Percentiles rank a stretch among this genome's conserved stretches.
Evolutionary conservation across 2,329 filamentous ascomycete genomes (phyloP).

Genomic region (Epichloe sylvatica): DNA sequence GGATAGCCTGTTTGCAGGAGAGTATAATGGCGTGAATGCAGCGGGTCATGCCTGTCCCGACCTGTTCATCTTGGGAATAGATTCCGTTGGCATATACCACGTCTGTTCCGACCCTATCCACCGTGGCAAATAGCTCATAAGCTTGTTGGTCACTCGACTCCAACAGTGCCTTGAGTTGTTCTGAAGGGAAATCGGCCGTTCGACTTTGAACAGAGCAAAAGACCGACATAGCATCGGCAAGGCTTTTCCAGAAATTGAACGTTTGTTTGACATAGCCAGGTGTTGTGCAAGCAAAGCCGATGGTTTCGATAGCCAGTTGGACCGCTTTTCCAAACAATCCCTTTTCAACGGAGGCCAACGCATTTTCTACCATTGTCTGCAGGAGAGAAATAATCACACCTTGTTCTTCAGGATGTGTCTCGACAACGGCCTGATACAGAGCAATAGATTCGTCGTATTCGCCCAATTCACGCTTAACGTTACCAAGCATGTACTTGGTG

Average conservation of each 20-base stretch:
- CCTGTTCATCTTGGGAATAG: conserved; percentile 32
- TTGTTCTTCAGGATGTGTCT: conserved; percentile 56
- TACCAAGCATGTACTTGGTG: conserved; percentile 89
- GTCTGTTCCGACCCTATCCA: conserved; percentile 48
- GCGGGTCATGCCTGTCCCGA: conserved; percentile 37
- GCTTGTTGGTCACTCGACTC: conserved; percentile 35
- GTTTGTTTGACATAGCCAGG: conserved; percentile 48
- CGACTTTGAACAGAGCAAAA: conserved; percentile 68
- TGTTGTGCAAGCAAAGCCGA: conserved; percentile 52
- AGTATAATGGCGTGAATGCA: conserved; percentile 62
- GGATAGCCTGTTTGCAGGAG: conserved; percentile 74
- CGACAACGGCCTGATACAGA: conserved; percentile 62
- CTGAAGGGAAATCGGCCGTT: conserved; percentile 45
- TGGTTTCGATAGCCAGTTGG: conserved; percentile 52
- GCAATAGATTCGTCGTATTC: conserved; percentile 71
- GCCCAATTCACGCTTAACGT: conserved; percentile 85
- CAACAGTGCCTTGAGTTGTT: conserved; percentile 45
- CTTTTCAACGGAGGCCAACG: conserved; percentile 61
- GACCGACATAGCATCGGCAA: conserved; percentile 76
- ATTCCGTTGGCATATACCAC: conserved; percentile 31
- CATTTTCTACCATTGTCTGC: conserved; percentile 75
- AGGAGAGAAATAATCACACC: conserved; percentile 78
- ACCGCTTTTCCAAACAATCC: conserved; percentile 77
- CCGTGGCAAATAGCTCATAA: conserved; percentile 49
- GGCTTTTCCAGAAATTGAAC: conserved; percentile 91